These are phyloP conservation scores for Agaricus blazei DNA, from an alignment of 768 basidiomycete genomes.

Conservation along the genomic window DNA sequence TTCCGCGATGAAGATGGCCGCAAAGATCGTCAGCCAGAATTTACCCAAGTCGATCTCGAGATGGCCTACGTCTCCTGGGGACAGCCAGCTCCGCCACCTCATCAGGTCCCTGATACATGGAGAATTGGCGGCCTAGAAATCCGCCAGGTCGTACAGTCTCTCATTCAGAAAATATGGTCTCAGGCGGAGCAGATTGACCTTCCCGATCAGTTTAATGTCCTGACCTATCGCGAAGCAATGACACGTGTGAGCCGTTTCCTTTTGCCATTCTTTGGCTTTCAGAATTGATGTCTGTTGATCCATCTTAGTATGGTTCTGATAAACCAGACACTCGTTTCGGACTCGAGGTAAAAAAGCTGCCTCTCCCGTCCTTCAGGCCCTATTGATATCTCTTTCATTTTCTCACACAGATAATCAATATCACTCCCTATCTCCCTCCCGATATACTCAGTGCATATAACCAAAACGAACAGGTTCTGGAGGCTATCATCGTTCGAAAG, in stretches of 20 bases:
- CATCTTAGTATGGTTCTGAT: slow-evolving; percentile 79
- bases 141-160: slow-evolving; percentile 68
- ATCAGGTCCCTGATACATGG: slow-evolving; percentile 45
- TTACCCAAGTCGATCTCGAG: slow-evolving; percentile 95
- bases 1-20: slow-evolving; percentile 96
- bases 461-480: slow-evolving; percentile 28
- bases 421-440: slow-evolving; percentile 24
- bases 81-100: slow-evolving; percentile 16
- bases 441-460: slow-evolving; percentile 7
- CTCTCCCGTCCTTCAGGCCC: slow-evolving; percentile 8
- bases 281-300: slow-evolving; percentile 6
- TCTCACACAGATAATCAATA: slow-evolving; percentile 37
- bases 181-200: slow-evolving; percentile 60
- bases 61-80: slow-evolving; percentile 95
- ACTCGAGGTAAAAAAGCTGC: slow-evolving; percentile 56
- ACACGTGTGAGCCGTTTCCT: slow-evolving; percentile 50
- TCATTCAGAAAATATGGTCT: slow-evolving; percentile 75
- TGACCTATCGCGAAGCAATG: slow-evolving; percentile 94
- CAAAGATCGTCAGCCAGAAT: slow-evolving; percentile 94
- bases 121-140: slow-evolving; percentile 84
- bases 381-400: slow-evolving; percentile 12
- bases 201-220: slow-evolving; percentile 62
- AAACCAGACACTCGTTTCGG: slow-evolving; percentile 91
- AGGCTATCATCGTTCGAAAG: slow-evolving; percentile 43
- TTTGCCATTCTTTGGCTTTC: slow-evolving; percentile 15